A percentile compares a stretch with the other conserved stretches of the same genome.
phyloP scores from a whole-genome alignment of 768 basidiomycete genomes.

The Agrocybe praecox region DNA sequence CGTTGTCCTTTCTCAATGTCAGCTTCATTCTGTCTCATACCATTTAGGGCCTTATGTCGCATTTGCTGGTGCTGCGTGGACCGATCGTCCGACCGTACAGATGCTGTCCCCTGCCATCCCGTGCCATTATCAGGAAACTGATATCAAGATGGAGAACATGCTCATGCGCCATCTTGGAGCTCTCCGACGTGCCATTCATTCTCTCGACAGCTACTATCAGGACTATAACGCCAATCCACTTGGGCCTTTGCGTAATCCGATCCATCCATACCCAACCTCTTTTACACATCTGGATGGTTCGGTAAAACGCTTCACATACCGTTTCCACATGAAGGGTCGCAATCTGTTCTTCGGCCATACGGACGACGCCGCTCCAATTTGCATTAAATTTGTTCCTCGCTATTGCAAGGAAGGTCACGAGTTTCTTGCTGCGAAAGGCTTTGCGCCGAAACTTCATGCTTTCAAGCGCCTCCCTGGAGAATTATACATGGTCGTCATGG shows the following conservation, averaged over 20 bases:
- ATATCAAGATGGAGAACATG: conserved; percentile 7
- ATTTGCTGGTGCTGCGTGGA: conserved; percentile 28
- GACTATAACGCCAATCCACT: too few relatives aligned
- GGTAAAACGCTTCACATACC: too few relatives aligned
- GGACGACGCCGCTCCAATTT: conserved; percentile 13
- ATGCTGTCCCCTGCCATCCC: conserved; percentile 24
- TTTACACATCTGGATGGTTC: too few relatives aligned
- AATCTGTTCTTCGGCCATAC: too few relatives aligned
- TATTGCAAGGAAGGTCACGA: conserved; percentile 30
- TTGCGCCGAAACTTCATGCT: conserved; percentile 23
- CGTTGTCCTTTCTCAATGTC: background rate
- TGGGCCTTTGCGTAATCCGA: too few relatives aligned
- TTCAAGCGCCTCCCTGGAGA: too few relatives aligned
- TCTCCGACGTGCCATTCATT: too few relatives aligned
- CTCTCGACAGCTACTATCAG: too few relatives aligned
- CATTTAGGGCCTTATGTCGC: conserved; percentile 25
- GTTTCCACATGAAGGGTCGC: too few relatives aligned
- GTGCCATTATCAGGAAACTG: conserved; percentile 22
- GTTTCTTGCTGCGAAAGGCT: conserved; percentile 16
- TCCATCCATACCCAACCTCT: too few relatives aligned
- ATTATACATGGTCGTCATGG: too few relatives aligned
- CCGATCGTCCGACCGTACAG: conserved; percentile 20
- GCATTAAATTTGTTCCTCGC: conserved; percentile 29
- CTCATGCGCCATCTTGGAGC: too few relatives aligned
- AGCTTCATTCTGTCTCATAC: conserved; percentile 2